phyloP scores from a whole-genome alignment of 2,329 filamentous ascomycete genomes.

The Fusarium compactum region DNA sequence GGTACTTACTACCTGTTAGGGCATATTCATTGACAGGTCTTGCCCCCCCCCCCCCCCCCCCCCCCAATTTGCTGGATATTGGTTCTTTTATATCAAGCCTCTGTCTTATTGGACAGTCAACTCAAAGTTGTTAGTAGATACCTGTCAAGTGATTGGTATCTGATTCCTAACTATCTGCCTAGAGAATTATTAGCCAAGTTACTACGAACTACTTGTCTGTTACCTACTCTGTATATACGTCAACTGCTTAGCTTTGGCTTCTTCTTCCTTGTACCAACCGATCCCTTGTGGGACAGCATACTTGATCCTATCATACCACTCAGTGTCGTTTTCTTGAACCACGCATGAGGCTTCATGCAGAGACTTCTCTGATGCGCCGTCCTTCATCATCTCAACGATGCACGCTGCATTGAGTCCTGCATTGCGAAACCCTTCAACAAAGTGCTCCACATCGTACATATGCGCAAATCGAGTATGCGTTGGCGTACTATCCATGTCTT shows the following conservation, averaged over 20 bases:
- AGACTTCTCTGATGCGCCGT: constrained; percentile 32
- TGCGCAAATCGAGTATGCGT: constrained; percentile 40
- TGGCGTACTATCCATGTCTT: constrained; percentile 34
- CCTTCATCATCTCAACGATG: constrained; percentile 39
- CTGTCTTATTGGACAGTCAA: neutral
- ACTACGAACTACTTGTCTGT: neutral
- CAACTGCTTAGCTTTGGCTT: neutral
- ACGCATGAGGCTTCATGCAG: constrained; percentile 38
- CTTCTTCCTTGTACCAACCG: constrained; percentile 21
- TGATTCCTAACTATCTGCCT: neutral
- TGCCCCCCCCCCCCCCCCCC: neutral
- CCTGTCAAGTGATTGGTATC: neutral
- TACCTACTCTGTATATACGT: neutral
- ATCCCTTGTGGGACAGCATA: constrained; percentile 37
- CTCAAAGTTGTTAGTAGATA: neutral
- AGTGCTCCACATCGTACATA: constrained; percentile 41
- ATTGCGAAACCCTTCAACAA: constrained; percentile 38
- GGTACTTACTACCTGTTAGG: neutral
- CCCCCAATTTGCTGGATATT: neutral
- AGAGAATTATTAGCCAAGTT: neutral
- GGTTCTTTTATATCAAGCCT: neutral
- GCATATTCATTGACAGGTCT: neutral
- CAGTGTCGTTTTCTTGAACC: constrained; percentile 32
- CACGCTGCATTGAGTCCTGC: constrained; percentile 36
- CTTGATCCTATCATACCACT: constrained; percentile 35